A percentile compares a stretch with the other conserved stretches of the same genome.
phyloP scores from a whole-genome alignment of 2,329 filamentous ascomycete species.

The Ophiosphaerella korrae region DNA sequence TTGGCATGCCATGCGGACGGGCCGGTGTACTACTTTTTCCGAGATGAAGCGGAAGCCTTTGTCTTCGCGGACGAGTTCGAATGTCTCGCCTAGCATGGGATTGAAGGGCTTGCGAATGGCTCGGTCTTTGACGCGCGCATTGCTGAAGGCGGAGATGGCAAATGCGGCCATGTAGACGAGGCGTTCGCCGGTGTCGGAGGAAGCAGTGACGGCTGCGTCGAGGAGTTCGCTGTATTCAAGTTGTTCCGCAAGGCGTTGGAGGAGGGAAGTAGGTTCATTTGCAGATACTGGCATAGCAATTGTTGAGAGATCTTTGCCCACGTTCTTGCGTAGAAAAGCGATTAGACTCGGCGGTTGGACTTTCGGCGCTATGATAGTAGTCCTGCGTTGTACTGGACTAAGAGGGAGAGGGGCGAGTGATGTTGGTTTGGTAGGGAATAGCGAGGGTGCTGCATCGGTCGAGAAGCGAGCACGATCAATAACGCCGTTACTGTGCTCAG shows the following conservation, averaged over 20 bases:
- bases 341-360: constrained; percentile 88
- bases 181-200: constrained; percentile 67
- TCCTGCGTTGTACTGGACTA: constrained; percentile 69
- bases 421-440: constrained; percentile 79
- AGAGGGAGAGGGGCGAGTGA: constrained; percentile 78
- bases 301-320: constrained; percentile 94
- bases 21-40: constrained; percentile 92
- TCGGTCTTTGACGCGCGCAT: constrained; percentile 82
- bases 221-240: constrained; percentile 88
- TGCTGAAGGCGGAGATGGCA: constrained; percentile 84
- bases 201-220: constrained; percentile 63
- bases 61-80: constrained; percentile 86
- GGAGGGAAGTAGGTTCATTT: constrained; percentile 86
- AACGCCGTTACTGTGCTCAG: constrained; percentile 59
- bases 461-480: constrained; percentile 43
- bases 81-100: constrained; percentile 94
- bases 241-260: constrained; percentile 89
- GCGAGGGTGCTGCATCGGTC: constrained; percentile 46
- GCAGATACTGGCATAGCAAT: constrained; percentile 97
- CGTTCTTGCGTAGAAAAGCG: constrained; percentile 93
- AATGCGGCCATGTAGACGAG: constrained; percentile 88
- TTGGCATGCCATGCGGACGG: constrained; percentile 90
- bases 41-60: constrained; percentile 88
- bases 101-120: constrained; percentile 97
- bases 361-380: constrained; percentile 72